Percentiles rank a stretch among this genome's conserved stretches.
Evolutionary conservation across 495 filamentous ascomycete species (phyloP).

Genomic region (Aspergillus homomorphus): DNA sequence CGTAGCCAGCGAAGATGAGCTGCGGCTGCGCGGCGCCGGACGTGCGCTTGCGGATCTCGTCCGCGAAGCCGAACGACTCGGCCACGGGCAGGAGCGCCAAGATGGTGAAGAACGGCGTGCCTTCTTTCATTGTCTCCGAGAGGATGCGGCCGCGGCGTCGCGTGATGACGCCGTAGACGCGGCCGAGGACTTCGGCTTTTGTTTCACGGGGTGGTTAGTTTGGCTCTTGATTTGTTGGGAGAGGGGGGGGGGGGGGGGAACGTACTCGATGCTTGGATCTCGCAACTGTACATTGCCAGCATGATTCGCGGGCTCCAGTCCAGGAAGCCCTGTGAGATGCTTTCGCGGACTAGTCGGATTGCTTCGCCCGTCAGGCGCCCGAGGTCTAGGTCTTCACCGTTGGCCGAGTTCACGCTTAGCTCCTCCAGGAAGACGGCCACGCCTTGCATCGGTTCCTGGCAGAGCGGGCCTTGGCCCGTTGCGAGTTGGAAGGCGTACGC

Average conservation of each 20-base stretch:
- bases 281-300: constrained; percentile 97
- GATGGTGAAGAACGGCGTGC: constrained; percentile 94
- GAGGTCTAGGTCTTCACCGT: constrained; percentile 66
- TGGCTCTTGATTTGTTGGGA: constrained; percentile 11
- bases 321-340: constrained; percentile 83
- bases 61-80: constrained; percentile 91
- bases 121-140: constrained; percentile 88
- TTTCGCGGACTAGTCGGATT: constrained; percentile 79
- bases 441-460: constrained; percentile 90
- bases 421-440: constrained; percentile 89
- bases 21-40: constrained; percentile 88
- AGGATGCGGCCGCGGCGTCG: constrained; percentile 86
- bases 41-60: constrained; percentile 93
- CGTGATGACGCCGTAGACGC: constrained; percentile 90
- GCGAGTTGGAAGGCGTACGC: constrained; percentile 90
- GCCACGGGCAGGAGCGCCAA: constrained; percentile 81
- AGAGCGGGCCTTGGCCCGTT: constrained; percentile 85
- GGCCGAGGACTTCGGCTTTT: constrained; percentile 85
- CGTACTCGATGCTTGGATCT: constrained; percentile 92
- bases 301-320: constrained; percentile 94
- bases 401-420: constrained; percentile 53
- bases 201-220: constrained; percentile 15
- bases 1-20: constrained; percentile 88
- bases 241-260: constrained; percentile 10
- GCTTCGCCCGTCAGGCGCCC: constrained; percentile 86